Evolutionary conservation across 2,329 filamentous ascomycete species (phyloP).

Genomic region (Juglanconis sp.): DNA sequence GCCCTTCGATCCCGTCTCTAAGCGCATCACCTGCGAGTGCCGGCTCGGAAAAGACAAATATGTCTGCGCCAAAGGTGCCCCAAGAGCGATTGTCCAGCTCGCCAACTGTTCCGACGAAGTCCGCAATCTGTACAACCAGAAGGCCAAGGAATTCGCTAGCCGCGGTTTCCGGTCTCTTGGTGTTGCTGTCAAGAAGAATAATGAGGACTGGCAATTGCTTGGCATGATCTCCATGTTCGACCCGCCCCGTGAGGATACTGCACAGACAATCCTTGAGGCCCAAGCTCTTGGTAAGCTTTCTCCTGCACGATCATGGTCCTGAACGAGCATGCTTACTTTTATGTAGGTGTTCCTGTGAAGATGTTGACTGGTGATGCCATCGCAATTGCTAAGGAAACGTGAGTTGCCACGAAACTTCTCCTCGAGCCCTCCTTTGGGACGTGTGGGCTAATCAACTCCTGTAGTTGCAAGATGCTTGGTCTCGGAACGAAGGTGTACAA

Average conservation of each 20-base stretch:
- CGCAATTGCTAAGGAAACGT: conserved; percentile 73
- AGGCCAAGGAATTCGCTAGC: conserved; percentile 71
- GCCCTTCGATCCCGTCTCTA: conserved; percentile 75
- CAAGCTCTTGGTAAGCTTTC: conserved; percentile 12
- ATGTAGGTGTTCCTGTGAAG: conserved; percentile 67
- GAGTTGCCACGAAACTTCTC: not conserved
- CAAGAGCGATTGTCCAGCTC: conserved; percentile 70
- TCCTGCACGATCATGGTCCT: not conserved
- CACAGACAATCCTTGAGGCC: conserved; percentile 73
- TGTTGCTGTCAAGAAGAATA: conserved; percentile 55
- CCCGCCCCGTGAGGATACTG: conserved; percentile 74
- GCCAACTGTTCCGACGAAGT: conserved; percentile 65
- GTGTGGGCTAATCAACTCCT: not conserved
- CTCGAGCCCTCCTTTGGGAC: not conserved
- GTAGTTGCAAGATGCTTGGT: conserved; percentile 70
- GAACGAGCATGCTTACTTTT: not conserved
- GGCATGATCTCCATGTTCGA: conserved; percentile 80
- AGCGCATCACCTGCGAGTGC: conserved; percentile 71
- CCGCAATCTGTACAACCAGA: conserved; percentile 65
- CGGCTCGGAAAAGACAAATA: conserved; percentile 67
- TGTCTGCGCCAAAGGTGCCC: conserved; percentile 73
- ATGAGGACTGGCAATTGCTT: conserved; percentile 59
- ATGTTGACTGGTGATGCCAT: conserved; percentile 80
- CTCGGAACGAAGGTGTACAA: conserved; percentile 79
- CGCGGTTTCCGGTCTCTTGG: conserved; percentile 79